Conservation (phyloP, 257 asterid genomes). For the Schizonepeta tenuifolia region DNA sequence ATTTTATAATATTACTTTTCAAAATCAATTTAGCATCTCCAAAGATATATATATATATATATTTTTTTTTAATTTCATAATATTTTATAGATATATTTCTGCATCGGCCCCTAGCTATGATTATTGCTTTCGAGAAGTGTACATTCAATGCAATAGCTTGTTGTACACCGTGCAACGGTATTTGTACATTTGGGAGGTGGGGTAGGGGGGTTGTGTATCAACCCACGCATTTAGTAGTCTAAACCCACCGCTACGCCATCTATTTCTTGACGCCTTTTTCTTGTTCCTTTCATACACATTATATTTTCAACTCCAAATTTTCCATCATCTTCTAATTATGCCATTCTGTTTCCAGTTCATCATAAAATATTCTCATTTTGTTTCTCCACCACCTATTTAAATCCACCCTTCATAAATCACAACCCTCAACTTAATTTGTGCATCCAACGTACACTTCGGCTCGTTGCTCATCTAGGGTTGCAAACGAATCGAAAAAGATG, state of each 20-base stretch:
- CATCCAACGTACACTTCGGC: not conserved
- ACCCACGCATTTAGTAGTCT: conserved; percentile 15
- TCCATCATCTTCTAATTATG: conserved; percentile 5
- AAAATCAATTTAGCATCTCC: no score
- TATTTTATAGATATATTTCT: no score
- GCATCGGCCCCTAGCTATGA: no score
- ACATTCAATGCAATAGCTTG: not conserved
- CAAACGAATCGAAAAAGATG: conserved; percentile 28
- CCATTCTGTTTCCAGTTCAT: conserved; percentile 54
- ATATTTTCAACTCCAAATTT: conserved; percentile 24
- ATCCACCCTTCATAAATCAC: conserved; percentile 12
- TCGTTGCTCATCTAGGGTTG: not conserved
- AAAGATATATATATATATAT: no score
- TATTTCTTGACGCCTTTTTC: conserved; percentile 33
- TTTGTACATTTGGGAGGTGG: conserved; percentile 16
- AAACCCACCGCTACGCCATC: conserved; percentile 25
- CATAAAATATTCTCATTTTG: not conserved
- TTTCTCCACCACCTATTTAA: conserved; percentile 32
- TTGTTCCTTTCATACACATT: conserved; percentile 22
- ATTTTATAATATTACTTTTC: no score
- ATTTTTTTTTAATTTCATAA: no score
- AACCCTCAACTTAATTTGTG: conserved; percentile 15
- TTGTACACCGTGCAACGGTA: conserved; percentile 27
- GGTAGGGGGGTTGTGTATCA: not conserved
- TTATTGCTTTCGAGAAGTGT: not conserved